These are phyloP conservation scores for Pleurotus djamor DNA, from an alignment of 768 basidiomycete genomes.

Conservation along the genomic window DNA sequence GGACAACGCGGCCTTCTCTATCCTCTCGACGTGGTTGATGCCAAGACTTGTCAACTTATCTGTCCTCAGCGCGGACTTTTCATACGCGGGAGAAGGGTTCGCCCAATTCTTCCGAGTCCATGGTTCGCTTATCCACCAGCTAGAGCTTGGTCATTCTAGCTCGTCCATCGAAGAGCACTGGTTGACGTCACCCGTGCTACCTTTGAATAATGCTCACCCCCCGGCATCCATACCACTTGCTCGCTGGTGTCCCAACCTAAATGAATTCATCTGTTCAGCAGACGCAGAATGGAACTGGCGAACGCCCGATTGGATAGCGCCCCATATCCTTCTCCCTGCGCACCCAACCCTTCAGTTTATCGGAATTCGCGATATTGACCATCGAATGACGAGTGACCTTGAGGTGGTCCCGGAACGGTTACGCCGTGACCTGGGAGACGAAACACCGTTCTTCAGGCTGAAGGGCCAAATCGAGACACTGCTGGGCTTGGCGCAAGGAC, in stretches of 20 bases:
- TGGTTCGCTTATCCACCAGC: conserved; percentile 56
- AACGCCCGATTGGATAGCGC: conserved; percentile 78
- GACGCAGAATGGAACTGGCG: conserved; percentile 85
- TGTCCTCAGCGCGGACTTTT: conserved; percentile 70
- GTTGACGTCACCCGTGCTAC: conserved; percentile 41
- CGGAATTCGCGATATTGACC: conserved; percentile 71
- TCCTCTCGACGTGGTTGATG: conserved; percentile 67
- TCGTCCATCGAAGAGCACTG: conserved; percentile 68
- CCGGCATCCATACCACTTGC: conserved; percentile 44
- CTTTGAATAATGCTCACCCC: conserved; percentile 22
- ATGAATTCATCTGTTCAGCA: conserved; percentile 70
- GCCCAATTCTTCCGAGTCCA: conserved; percentile 64
- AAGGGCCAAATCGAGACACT: conserved; percentile 64
- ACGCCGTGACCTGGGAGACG: conserved; percentile 24
- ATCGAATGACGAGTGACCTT: conserved; percentile 49
- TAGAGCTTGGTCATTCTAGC: conserved; percentile 73
- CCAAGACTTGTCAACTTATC: conserved; percentile 61
- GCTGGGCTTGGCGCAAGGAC: conserved; percentile 25
- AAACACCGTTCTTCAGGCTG: conserved; percentile 61
- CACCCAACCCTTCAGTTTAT: conserved; percentile 65
- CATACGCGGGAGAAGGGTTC: conserved; percentile 66
- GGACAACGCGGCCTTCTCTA: conserved; percentile 68
- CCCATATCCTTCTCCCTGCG: conserved; percentile 65
- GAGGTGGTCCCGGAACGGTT: conserved; percentile 22
- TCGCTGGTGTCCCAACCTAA: conserved; percentile 68